These are phyloP conservation scores for Yamadazyma conglobata DNA, from an alignment of 1,139 yeast genomes.

Conservation along the genomic window DNA sequence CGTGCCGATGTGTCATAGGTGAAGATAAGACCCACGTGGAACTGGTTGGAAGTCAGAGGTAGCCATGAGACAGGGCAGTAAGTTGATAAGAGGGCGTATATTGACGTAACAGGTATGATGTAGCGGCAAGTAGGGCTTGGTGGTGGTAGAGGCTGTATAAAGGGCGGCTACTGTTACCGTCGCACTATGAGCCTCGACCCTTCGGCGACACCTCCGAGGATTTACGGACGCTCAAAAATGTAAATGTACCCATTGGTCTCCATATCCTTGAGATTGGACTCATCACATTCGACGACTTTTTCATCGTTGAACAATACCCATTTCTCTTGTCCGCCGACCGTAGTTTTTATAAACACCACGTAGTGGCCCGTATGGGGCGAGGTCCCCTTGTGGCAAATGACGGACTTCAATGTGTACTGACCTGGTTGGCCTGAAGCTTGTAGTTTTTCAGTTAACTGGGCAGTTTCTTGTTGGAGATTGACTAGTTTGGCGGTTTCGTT, in stretches of 20 bases:
- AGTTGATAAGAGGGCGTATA: no score
- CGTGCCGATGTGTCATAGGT: no score
- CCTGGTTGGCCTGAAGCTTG: slow-evolving; percentile 1
- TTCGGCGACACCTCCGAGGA: no score
- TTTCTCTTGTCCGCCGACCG: slow-evolving; percentile 36
- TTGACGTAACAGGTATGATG: no score
- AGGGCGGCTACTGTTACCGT: no score
- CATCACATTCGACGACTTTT: slow-evolving; percentile 75
- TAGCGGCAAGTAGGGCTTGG: no score
- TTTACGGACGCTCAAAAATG: slow-evolving; percentile 30
- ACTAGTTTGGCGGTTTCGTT: slow-evolving; percentile 17
- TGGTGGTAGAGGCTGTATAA: no score
- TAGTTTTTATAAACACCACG: slow-evolving; percentile 67
- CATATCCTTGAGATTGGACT: slow-evolving; percentile 58
- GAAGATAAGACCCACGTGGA: no score
- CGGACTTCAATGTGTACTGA: slow-evolving; percentile 58
- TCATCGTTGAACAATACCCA: slow-evolving; percentile 96
- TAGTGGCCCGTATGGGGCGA: slow-evolving; percentile 97
- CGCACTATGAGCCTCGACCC: no score
- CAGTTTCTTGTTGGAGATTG: slow-evolving; percentile 17
- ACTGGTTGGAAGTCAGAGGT: no score
- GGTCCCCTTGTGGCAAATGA: slow-evolving; percentile 90
- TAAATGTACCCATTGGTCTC: slow-evolving; percentile 63
- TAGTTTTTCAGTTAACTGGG: slow-evolving; percentile 15
- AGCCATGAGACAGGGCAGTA: no score